phyloP scores from a whole-genome alignment of 2,329 filamentous ascomycete genomes.

The Neofusicoccum parvum region DNA sequence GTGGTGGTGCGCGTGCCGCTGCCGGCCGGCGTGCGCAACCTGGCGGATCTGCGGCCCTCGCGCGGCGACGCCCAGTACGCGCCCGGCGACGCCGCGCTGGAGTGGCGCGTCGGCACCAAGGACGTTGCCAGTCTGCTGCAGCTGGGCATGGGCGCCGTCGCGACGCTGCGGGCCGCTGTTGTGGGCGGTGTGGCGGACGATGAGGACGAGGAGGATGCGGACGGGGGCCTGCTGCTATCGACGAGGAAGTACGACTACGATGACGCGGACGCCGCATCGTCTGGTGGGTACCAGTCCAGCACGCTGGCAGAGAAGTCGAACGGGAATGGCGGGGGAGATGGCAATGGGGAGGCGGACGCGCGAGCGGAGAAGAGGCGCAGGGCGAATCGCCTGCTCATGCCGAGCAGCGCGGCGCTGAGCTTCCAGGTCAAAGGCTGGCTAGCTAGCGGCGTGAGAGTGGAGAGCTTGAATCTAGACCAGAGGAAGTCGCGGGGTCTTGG shows the following conservation, averaged over 20 bases:
- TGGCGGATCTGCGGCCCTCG: conserved; percentile 78
- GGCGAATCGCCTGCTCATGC: conserved; percentile 57
- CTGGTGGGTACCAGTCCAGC: conserved; percentile 34
- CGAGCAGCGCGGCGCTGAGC: conserved; percentile 47
- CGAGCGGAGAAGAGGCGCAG: conserved; percentile 53
- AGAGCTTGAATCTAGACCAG: conserved; percentile 64
- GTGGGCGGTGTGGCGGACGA: conserved; percentile 62
- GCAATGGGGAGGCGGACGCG: conserved; percentile 34
- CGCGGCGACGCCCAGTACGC: conserved; percentile 82
- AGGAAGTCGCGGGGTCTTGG: conserved; percentile 83
- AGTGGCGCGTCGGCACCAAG: conserved; percentile 82
- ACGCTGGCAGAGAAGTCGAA: conserved; percentile 27
- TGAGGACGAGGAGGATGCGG: conserved; percentile 44
- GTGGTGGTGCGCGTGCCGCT: conserved; percentile 78
- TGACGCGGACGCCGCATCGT: conserved; percentile 21
- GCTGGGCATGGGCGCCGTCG: conserved; percentile 63
- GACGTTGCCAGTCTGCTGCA: conserved; percentile 60
- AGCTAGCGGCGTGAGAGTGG: conserved; percentile 65
- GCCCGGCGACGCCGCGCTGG: conserved; percentile 69
- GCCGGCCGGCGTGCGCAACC: conserved; percentile 75
- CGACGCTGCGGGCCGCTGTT: conserved; percentile 78
- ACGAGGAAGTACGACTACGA: conserved; percentile 34
- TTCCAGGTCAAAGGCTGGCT: conserved; percentile 64
- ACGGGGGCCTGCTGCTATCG: conserved; percentile 20
- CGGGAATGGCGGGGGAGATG: conserved; percentile 47